A percentile compares a stretch with the other conserved stretches of the same genome.
Evolutionary conservation across 2,329 filamentous ascomycete genomes (phyloP).

Genomic region (Zymoseptoria crescenta): DNA sequence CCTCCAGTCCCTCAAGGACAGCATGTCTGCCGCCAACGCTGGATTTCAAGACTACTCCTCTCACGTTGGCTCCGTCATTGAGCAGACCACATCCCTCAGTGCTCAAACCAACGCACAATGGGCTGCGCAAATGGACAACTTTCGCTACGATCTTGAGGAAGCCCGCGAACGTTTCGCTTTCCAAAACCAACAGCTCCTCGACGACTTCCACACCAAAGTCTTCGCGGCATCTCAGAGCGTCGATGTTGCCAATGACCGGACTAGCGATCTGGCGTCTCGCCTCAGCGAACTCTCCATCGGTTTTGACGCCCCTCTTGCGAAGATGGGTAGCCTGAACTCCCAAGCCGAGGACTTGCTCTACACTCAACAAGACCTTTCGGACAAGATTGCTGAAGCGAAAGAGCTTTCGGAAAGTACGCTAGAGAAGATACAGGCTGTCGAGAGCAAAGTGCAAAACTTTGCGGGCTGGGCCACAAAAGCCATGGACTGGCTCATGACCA

Average conservation of each 20-base stretch:
- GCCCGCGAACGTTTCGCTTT: slow-evolving; percentile 1
- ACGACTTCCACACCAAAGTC: neutral
- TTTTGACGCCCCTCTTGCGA: slow-evolving; percentile 1
- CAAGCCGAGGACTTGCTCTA: slow-evolving; percentile 1
- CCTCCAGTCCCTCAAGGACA: neutral
- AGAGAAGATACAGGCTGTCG: neutral
- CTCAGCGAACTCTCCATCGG: slow-evolving; percentile 1
- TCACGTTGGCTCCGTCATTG: slow-evolving; percentile 1
- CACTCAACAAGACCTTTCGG: neutral
- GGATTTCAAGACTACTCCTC: neutral
- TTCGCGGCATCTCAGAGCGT: slow-evolving; percentile 1
- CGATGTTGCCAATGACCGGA: neutral
- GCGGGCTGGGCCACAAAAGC: neutral
- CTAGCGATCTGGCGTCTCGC: neutral
- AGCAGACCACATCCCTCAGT: slow-evolving; percentile 1
- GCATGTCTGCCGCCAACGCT: slow-evolving; percentile 1
- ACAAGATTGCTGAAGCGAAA: neutral
- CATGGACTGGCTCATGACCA: neutral
- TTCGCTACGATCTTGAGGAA: neutral
- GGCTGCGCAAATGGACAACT: neutral
- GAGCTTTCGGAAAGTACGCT: neutral
- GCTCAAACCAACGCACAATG: neutral
- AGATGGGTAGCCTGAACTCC: neutral
- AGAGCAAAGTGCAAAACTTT: neutral
- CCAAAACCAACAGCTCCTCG: slow-evolving; percentile 1